A percentile compares a stretch with the other conserved stretches of the same genome.
These are phyloP conservation scores for Russula dissimulans DNA, from an alignment of 768 basidiomycete genomes.

Conservation along the genomic window DNA sequence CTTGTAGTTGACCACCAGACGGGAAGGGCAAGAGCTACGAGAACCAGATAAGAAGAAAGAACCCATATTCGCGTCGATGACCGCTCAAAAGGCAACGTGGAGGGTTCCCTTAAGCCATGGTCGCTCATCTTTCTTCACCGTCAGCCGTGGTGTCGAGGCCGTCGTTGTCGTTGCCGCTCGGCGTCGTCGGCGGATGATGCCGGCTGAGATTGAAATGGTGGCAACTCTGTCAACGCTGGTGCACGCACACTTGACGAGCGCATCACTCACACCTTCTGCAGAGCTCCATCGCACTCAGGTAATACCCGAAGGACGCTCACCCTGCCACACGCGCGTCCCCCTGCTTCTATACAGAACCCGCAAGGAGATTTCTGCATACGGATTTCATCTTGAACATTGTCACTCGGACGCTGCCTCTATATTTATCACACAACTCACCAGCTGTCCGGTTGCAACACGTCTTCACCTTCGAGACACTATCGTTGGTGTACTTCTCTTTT, in stretches of 20 bases:
- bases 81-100: slow-evolving; percentile 11
- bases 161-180: too few species aligned
- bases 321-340: not conserved
- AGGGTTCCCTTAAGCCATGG: slow-evolving; percentile 8
- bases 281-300: not conserved
- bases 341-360: too few species aligned
- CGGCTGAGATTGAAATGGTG: slow-evolving; percentile 9
- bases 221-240: slow-evolving; percentile 3
- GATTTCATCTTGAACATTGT: not conserved
- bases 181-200: not conserved
- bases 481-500: not conserved
- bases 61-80: slow-evolving; percentile 40
- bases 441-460: slow-evolving; percentile 2
- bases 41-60: slow-evolving; percentile 66
- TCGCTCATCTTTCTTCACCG: not conserved
- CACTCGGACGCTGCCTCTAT: not conserved
- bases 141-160: too few species aligned
- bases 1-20: slow-evolving; percentile 93
- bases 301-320: not conserved
- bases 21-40: slow-evolving; percentile 71
- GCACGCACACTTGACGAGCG: not conserved
- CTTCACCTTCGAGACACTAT: not conserved
- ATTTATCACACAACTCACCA: not conserved
- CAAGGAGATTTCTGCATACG: not conserved
- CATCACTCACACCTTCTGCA: not conserved